Evolutionary conservation across 2,329 filamentous ascomycete genomes (phyloP), one percentile per base, ranked within the genome.

Genomic region (Graphium sp.): DNA sequence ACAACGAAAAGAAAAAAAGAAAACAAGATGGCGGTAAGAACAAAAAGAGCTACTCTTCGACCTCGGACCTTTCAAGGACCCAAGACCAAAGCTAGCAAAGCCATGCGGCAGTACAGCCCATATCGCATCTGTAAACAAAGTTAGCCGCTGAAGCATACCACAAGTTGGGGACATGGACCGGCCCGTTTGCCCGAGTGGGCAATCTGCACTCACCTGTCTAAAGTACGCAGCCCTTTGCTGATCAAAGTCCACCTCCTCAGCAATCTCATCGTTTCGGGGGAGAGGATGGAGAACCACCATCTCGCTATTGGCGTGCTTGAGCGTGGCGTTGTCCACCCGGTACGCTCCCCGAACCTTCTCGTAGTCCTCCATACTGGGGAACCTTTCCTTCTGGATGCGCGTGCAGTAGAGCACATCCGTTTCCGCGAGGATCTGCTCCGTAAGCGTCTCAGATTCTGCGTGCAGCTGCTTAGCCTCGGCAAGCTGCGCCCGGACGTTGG

Each of bases 321-420:
- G 65, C 13, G 87, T 80, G 42, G 74, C 72, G 49, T 94, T 92
- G 60, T 93, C 81, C 35, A 98, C 75, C 33, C 92, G 64, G 51
- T 94, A 87, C 35, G 73, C 71, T 51, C 87, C 72, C 72, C 91
- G 92, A 42, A 95, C 73, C 33, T 64, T 60, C 58, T 95, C 83
- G 50, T 91, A 98, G 44, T 81, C 74, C 24, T 66, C 69, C 28
- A 74, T 52, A 41, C 74, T 77, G n/a, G 75, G 63, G 62, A 98
- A 98, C 16, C 89, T 73, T 63, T 98, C 89, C 56, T 89, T 89
- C 57, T 98, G 89, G 40, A 98, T 80, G 11, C 89, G 75, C 2
- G 89, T 98, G 60, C 84, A 94, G 65, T 98, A 98, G 25, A 98
- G 64, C 5, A 98, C 87, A 43, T 98, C 89, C 33, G 77, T 87